Percentiles rank a stretch among this genome's conserved stretches.
Evolutionary conservation across 441 rosid genomes (phyloP).

Genomic region (Gossypium davidsonii): DNA sequence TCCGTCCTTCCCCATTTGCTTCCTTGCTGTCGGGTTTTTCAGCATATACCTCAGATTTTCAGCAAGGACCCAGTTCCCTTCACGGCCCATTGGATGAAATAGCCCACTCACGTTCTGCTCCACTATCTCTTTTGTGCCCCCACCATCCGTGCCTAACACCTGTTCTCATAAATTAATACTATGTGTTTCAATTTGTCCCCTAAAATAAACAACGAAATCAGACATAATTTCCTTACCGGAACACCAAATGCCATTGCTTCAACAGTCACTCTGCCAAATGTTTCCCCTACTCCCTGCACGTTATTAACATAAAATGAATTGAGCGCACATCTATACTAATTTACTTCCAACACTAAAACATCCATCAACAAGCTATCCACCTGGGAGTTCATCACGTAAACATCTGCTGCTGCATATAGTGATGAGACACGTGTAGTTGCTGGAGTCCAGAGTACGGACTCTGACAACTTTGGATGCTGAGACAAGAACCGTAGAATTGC

Average conservation of each 20-base stretch:
- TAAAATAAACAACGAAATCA: not conserved
- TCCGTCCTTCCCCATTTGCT: slow-evolving; percentile 63
- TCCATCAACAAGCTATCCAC: slow-evolving; percentile 22
- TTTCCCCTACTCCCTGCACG: slow-evolving; percentile 82
- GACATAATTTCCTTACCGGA: slow-evolving; percentile 41
- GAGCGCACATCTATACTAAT: not conserved
- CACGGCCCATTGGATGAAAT: slow-evolving; percentile 67
- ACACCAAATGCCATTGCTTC: slow-evolving; percentile 98
- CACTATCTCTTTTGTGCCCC: slow-evolving; percentile 89
- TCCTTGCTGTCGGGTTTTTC: slow-evolving; percentile 50
- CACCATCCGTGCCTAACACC: slow-evolving; percentile 92
- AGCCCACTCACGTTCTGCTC: slow-evolving; percentile 80
- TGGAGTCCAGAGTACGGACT: slow-evolving; percentile 73
- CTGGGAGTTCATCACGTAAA: slow-evolving; percentile 89
- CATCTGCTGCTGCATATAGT: slow-evolving; percentile 91
- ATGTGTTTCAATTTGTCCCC: not conserved
- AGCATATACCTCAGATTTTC: slow-evolving; percentile 52
- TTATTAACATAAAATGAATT: not conserved
- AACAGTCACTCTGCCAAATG: slow-evolving; percentile 94
- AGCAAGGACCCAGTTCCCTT: slow-evolving; percentile 53
- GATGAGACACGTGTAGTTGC: slow-evolving; percentile 84
- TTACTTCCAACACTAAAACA: not conserved
- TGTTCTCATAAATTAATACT: slow-evolving; percentile 15
- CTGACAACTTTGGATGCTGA: slow-evolving; percentile 54
- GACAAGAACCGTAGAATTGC: slow-evolving; percentile 58